These are phyloP conservation scores for Capronia coronata DNA, from an alignment of 2,329 filamentous ascomycete species.

Conservation along the genomic window DNA sequence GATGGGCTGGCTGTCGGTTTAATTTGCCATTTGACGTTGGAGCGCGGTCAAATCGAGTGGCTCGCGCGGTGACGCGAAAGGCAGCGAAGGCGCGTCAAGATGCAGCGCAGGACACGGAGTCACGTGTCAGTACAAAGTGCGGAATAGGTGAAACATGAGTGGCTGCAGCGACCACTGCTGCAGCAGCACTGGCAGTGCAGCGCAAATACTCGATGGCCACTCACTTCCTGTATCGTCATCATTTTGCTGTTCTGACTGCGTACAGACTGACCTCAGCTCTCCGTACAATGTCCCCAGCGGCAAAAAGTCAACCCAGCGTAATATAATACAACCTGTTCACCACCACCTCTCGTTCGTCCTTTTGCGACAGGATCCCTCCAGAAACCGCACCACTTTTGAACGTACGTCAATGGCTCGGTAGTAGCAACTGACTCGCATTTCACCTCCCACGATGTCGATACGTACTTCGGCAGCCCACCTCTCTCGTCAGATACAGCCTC, in stretches of 20 bases:
- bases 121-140: conserved; percentile 2
- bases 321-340: neutral
- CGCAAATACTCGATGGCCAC: neutral
- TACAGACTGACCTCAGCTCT: no score
- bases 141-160: conserved; percentile 2
- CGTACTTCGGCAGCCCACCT: conserved; percentile 12
- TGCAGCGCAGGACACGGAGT: conserved; percentile 7
- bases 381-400: neutral
- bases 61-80: neutral
- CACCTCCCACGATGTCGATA: conserved; percentile 15
- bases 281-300: neutral
- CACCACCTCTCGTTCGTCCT: neutral
- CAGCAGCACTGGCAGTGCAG: neutral
- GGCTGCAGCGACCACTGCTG: neutral
- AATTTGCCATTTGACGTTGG: neutral
- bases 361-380: neutral
- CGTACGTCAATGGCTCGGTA: conserved; percentile 14
- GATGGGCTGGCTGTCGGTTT: neutral
- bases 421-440: neutral
- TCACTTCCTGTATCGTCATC: neutral
- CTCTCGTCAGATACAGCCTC: conserved; percentile 11
- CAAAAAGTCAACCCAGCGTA: neutral
- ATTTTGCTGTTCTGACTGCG: neutral
- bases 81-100: conserved; percentile 6
- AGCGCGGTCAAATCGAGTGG: neutral